Percentiles rank a stretch among this genome's conserved stretches.
Conservation (phyloP, 306 rosid species). For the Cicer judaicum region DNA sequence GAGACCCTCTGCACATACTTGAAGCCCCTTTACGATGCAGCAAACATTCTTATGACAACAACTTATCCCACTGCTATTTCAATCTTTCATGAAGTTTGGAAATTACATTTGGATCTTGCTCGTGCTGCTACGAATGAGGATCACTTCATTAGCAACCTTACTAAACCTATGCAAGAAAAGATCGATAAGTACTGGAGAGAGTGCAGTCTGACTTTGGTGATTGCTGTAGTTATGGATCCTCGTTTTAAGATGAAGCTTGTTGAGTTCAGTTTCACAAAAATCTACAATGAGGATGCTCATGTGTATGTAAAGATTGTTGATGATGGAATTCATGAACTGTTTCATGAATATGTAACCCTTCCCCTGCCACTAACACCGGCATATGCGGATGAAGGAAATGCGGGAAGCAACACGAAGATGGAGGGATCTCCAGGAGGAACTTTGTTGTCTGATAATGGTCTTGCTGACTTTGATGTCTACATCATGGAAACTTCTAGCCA, state of each 20-base stretch:
- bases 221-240: slow-evolving; percentile 97
- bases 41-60: slow-evolving; percentile 65
- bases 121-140: slow-evolving; percentile 67
- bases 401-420: slow-evolving; percentile 43
- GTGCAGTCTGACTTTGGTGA: slow-evolving; percentile 74
- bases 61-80: slow-evolving; percentile 71
- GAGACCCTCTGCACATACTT: slow-evolving; percentile 74
- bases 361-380: slow-evolving; percentile 85
- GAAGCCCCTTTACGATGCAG: slow-evolving; percentile 79
- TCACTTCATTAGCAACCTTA: slow-evolving; percentile 59
- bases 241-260: slow-evolving; percentile 97
- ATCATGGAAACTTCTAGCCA: slow-evolving; percentile 93
- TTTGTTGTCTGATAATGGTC: slow-evolving; percentile 69
- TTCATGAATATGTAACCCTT: slow-evolving; percentile 74
- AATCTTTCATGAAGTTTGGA: slow-evolving; percentile 88
- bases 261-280: slow-evolving; percentile 88
- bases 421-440: slow-evolving; percentile 64
- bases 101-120: slow-evolving; percentile 72
- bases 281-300: slow-evolving; percentile 77
- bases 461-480: slow-evolving; percentile 84
- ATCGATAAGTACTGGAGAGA: slow-evolving; percentile 84
- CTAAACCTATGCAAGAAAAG: slow-evolving; percentile 65
- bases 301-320: slow-evolving; percentile 71
- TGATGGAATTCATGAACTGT: slow-evolving; percentile 89
- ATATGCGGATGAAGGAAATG: slow-evolving; percentile 72